phyloP scores from a whole-genome alignment of 805 yeast genomes.

The Starmerella potacharoeniae region DNA sequence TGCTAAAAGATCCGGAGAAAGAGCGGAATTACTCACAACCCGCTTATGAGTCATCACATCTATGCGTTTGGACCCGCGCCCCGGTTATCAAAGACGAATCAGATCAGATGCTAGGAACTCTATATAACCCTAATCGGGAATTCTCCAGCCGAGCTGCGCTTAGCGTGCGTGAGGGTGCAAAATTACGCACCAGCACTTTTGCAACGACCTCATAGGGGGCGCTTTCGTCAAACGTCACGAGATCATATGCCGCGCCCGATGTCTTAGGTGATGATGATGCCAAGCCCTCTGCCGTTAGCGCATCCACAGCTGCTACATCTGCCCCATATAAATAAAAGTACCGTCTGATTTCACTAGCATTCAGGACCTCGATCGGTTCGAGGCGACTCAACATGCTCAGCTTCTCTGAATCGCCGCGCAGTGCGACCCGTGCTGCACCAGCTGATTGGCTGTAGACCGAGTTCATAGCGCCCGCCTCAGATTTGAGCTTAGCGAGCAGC shows the following conservation, averaged over 20 bases:
- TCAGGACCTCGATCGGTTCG: constrained; percentile 4
- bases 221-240: not conserved
- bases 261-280: not conserved
- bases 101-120: not conserved
- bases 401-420: not conserved
- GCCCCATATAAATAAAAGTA: not conserved
- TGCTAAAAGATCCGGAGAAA: not conserved
- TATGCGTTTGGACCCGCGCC: not conserved
- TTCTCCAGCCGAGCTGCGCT: not conserved
- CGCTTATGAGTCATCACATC: not conserved
- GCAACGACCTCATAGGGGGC: not conserved
- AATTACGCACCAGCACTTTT: not conserved
- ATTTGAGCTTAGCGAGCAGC: constrained; percentile 1
- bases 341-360: not conserved
- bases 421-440: not conserved
- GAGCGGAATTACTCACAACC: not conserved
- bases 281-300: not conserved
- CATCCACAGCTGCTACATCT: not conserved
- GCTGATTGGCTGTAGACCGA: not conserved
- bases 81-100: not conserved
- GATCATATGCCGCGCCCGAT: not conserved
- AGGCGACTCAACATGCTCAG: not conserved
- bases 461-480: not conserved
- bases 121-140: not conserved
- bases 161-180: not conserved